Evolutionary conservation across 768 basidiomycete species (phyloP), one percentile per base, ranked within the genome.

Genomic region (Amanita molliuscula): DNA sequence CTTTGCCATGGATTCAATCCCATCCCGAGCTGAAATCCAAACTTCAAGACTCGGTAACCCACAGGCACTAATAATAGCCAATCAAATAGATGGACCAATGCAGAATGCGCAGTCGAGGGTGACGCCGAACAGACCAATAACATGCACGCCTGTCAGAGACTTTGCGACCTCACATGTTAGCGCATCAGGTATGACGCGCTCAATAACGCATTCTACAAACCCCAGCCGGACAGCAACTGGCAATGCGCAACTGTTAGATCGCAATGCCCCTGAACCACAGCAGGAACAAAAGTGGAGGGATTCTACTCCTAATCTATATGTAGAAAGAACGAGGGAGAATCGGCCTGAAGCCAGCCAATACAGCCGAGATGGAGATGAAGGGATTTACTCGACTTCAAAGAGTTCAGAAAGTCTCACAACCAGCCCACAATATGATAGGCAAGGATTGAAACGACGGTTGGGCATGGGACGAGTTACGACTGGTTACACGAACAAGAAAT

Each of bases 401-500:
- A 40, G 20, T 4, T 40, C 38, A 2, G 10, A 40, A 38, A 29
- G 11, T 18, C 13, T 31, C 7, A 26, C 40, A 34, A 42, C 31
- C 11, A 37, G 47, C 53, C 50, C 53, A 38, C 38, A 29, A 31
- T 31, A 50, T 47, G 44, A 56, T 41, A 40, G 44, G 29, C 38
- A 51, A 43, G 73, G 72, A 26, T 61, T 61, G 15, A 84, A 82
- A 56, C 70, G 80, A 51, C 69, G 80, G 38, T 64, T 84, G 47
- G 83, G 83, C 0, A 82, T 84, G 80, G 79, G 79, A 15, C 67
- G 76, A 55, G 61, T 62, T 3, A 62, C 61, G 6, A 62, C 55
- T 21, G 76, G 77, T 3, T 84, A 84, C 58, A 56, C 76, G 20
- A 85, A 83, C 62, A 85, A 84, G 64, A 84, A 80, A 64, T 84